These are phyloP conservation scores for Comarum palustre DNA, from an alignment of 306 rosid genomes.

Conservation along the genomic window DNA sequence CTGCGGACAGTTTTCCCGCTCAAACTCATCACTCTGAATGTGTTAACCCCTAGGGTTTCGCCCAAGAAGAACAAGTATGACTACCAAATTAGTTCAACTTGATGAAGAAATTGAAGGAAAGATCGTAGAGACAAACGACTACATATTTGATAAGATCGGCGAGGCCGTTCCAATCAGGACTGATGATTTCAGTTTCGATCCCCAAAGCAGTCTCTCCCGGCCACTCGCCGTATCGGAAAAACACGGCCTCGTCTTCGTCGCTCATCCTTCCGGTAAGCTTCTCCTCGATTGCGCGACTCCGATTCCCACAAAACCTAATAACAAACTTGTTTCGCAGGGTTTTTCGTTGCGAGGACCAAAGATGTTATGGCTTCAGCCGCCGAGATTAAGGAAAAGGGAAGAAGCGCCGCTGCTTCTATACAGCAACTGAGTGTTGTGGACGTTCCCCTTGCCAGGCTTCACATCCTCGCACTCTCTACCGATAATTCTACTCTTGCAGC, in stretches of 20 bases:
- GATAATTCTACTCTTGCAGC: conserved; percentile 65
- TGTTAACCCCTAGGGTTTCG: conserved; percentile 1
- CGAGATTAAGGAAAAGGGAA: conserved; percentile 50
- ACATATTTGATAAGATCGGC: conserved; percentile 65
- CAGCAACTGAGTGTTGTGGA: conserved; percentile 56
- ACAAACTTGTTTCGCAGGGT: conserved; percentile 39
- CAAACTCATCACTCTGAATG: background rate
- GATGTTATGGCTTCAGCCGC: conserved; percentile 64
- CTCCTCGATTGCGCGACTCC: background rate
- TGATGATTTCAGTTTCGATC: conserved; percentile 41
- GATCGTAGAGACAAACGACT: conserved; percentile 31
- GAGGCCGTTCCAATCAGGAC: conserved; percentile 54
- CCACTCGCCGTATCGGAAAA: conserved; percentile 76
- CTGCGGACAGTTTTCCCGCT: conserved; percentile 12
- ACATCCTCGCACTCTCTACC: conserved; percentile 54
- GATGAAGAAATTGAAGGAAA: conserved; percentile 56
- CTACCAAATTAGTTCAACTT: conserved; percentile 12
- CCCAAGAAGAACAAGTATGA: background rate
- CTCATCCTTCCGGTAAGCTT: conserved; percentile 53
- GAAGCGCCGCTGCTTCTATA: conserved; percentile 43
- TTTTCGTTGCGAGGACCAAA: conserved; percentile 58
- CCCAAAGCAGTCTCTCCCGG: conserved; percentile 46
- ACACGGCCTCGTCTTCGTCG: conserved; percentile 58
- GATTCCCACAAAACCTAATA: background rate
- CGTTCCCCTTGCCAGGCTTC: conserved; percentile 58